Base-by-base conservation (phyloP, 2,329 filamentous ascomycete genomes). In the Neofusicoccum kwambonambiense region DNA sequence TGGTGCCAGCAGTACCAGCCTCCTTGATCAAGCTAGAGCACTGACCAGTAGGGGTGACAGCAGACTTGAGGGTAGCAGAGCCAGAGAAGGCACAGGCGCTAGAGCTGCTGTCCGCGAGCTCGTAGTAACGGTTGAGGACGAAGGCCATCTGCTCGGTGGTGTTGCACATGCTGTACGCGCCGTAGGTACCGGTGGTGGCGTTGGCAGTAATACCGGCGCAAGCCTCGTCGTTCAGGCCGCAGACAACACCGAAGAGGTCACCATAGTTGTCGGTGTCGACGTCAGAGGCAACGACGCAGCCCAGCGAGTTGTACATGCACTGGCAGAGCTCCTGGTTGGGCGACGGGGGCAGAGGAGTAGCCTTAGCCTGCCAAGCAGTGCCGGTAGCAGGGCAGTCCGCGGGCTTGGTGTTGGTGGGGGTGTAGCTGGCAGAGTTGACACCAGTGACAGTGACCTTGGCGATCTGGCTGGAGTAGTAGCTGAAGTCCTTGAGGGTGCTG, bases 291-390 rank as follows among this genome's bases (percentile, higher is more conserved):
- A 92, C 87, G 34, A 85, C 84, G 80, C 95, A 99, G 65, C 82
- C 80, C 65, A 96, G 81, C 49, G 87, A 87, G 69, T 86, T 82
- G 77, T 86, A 85, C 91, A 97, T 97, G 86, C 95, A 60, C 65
- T 83, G 78, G 85, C 95, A 99, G 51, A 96, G 88, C 47, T 87
- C 74, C 49, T 86, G 74, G 80, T 98, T 92, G 68, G 93, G 93
- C 8, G 86, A 86, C 9, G 93, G 94, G 34, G 95, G 95, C 39
- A 99, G 91, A 65, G 80, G 82, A 51, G 84, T 82, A 67, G 80
- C 76, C 60, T 85, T 83, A 62, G 91, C 90, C 70, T 84, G 81
- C 94, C 95, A 99, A 73, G 80, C 81, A 41, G 78, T 69, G 70
- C 78, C 81, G 65, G 88, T 78, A n/a, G 81, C 81, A 31, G 95